Base-by-base conservation (phyloP, 1,284 basidiomycete species). In the Puccinia horiana region DNA sequence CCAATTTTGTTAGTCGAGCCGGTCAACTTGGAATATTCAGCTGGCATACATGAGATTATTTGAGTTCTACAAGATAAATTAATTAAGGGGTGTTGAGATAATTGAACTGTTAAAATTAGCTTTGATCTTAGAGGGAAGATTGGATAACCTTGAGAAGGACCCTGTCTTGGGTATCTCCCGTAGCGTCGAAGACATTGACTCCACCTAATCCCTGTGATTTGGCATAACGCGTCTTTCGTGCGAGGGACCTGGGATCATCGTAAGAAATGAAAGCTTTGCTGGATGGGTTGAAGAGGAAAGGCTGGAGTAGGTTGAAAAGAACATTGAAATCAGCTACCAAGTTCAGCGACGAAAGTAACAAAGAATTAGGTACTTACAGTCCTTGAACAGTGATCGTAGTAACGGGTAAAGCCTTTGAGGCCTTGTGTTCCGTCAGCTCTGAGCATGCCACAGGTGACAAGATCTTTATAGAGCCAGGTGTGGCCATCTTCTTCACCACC, bases 131-230 rank as follows among this genome's bases (percentile, higher is more conserved):
- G 47, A 73, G 49, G 35, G 70, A 73, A 23, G 70, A 73, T 52
- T 82, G 65, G 61, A 82, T 76, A 40, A 61, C 70, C 65, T 76
- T 82, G 58, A 82, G 18, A 20, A 82, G 61, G 35, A 69, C 47
- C 49, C 49, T 63, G 6, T 75, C 73, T 49, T 75, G 70, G 32
- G 80, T 82, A 67, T 82, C 80, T 20, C 80, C 80, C 2, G 80
- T 82, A 14, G 80, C 70, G 37, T 82, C 80, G 65, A 82, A 82
- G 47, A 82, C 73, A 44, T 82, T 82, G 32, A 82, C 44, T n/a
- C 80, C 80, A 16, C 29, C 73, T n/a, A 82, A 14, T 37, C 80
- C 80, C 26, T 67, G 61, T 6, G 44, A 44, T 47, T 54, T 63
- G 23, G 72, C 80, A 65, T 67, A 67, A n/a, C 32, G 35, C 1